Base-by-base conservation (phyloP, 805 yeast genomes). In the Soucietia sequanensis region DNA sequence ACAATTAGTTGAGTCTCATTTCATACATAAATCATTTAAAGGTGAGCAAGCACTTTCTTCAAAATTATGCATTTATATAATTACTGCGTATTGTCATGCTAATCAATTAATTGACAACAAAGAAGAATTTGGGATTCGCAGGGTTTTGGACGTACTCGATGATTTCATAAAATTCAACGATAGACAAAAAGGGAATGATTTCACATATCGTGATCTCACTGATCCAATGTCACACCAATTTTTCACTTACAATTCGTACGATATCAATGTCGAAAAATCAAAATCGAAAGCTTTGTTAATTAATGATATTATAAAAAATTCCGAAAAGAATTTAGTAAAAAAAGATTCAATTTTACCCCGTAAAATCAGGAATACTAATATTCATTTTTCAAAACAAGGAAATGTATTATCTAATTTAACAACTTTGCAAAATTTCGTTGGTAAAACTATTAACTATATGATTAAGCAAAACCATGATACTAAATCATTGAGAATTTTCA, bases 21-120 rank as follows among this genome's bases (percentile, higher is more conserved):
- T 47, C 39, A 38, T 67, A 5, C 67, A 62, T 38, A 56, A 56
- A 22, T 27, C 48, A 2, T 34, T 60, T 28, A 46, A 39, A 15
- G 71, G 72, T 3, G 61, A 62, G 34, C 47, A 33, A 23, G 62
- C 62, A 1, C 41, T 68, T 23, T 53, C 58, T 20, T 60, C 56
- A 30, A 65, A 64, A 8, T 43, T 67, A 17, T 54, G 62, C 31
- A 35, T 59, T 2, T 52, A 52, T 18, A 52, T 68, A 3, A 51
- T 68, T 2, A 58, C 58, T 23, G 52, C 72, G 0, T 65, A 68
- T 35, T 65, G 72, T 35, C 51, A 52, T 39, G n/a, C n/a, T n/a
- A n/a, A n/a, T n/a, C n/a, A n/a, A n/a, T n/a, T n/a, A n/a, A n/a
- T n/a, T n/a, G n/a, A n/a, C n/a, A n/a, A n/a, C n/a, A n/a, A n/a